Evolutionary conservation across 164 flowering plant genomes (phyloP).

Genomic region (Nelumbo lutea): DNA sequence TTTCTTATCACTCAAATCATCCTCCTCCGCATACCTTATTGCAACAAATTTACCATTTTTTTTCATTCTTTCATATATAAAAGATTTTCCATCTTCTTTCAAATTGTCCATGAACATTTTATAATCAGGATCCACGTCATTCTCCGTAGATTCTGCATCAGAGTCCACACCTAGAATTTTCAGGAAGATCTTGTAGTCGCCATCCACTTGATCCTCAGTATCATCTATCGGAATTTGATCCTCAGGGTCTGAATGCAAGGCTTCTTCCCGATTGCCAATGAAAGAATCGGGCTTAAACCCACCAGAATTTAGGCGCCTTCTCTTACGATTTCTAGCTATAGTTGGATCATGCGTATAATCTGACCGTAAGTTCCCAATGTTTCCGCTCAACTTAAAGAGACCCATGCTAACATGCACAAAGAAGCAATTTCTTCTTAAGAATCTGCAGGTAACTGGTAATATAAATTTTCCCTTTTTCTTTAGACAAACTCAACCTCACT

Average conservation of each 20-base stretch:
- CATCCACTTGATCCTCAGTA: neutral
- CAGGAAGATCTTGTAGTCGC: neutral
- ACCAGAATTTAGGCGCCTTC: neutral
- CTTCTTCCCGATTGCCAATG: neutral
- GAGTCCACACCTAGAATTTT: neutral
- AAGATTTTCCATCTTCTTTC: constrained; percentile 29
- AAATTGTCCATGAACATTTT: constrained; percentile 23
- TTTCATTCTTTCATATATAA: constrained; percentile 18
- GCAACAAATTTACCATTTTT: constrained; percentile 3
- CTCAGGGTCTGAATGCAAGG: too few species aligned
- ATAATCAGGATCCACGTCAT: constrained; percentile 21
- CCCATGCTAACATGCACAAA: neutral
- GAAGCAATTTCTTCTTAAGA: too few species aligned
- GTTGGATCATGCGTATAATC: constrained; percentile 1
- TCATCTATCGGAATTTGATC: too few species aligned
- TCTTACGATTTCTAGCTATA: constrained; percentile 9
- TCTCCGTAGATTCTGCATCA: constrained; percentile 3
- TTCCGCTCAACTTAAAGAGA: neutral
- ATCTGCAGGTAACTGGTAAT: too few species aligned
- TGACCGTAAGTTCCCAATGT: neutral
- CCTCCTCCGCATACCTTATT: constrained; percentile 23
- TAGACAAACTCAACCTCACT: too few species aligned
- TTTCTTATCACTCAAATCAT: constrained; percentile 2
- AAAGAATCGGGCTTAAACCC: neutral
- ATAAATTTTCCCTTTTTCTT: too few species aligned